Conservation (phyloP, 2,329 filamentous ascomycete species). For the Diplodia mutila region DNA sequence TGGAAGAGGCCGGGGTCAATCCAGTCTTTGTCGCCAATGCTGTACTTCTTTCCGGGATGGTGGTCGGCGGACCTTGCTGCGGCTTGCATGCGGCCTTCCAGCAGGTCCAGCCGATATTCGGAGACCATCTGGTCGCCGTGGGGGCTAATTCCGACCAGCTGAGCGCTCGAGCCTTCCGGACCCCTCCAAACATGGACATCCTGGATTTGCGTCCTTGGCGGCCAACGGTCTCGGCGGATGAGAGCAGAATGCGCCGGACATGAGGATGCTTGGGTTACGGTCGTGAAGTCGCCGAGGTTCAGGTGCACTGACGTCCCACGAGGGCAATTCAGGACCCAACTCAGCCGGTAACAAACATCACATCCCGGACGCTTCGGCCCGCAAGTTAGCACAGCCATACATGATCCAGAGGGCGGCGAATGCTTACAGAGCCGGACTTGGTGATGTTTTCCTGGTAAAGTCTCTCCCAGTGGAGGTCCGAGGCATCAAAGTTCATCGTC, state of each 20-base stretch:
- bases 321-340: background rate
- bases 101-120: constrained; percentile 5
- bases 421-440: constrained; percentile 1
- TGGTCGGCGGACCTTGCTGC: background rate
- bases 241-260: constrained; percentile 2
- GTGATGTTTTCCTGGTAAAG: constrained; percentile 2
- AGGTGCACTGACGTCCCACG: constrained; percentile 13
- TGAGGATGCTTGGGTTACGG: background rate
- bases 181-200: constrained; percentile 15
- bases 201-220: background rate
- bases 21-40: constrained; percentile 10
- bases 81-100: constrained; percentile 1
- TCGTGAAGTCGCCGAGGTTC: background rate
- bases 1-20: background rate
- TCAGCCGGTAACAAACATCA: constrained; percentile 17
- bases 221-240: background rate
- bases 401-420: background rate
- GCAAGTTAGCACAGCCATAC: background rate
- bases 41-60: background rate
- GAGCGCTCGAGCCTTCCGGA: constrained; percentile 4
- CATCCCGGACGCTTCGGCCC: constrained; percentile 2
- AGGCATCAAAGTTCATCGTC: constrained; percentile 18
- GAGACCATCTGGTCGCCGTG: constrained; percentile 14
- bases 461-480: constrained; percentile 13
- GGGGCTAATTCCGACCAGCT: constrained; percentile 7